Conservation (phyloP, 768 basidiomycete genomes). For the Termitomyces titanicus region DNA sequence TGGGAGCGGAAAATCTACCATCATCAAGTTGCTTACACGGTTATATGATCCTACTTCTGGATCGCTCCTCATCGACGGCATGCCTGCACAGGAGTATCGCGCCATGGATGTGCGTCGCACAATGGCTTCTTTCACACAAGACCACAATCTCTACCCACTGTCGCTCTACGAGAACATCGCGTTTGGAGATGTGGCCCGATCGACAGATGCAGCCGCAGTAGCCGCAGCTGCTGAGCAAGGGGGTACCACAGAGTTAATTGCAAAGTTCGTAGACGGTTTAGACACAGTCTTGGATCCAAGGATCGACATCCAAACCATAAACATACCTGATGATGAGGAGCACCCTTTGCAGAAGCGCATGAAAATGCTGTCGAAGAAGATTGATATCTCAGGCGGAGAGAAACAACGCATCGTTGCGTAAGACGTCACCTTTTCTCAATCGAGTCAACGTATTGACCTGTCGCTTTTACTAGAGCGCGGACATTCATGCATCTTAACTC, state of each 20-base stretch:
- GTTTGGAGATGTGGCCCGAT: constrained; percentile 18
- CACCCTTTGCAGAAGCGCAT: constrained; percentile 16
- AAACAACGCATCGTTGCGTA: constrained; percentile 26
- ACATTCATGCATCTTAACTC: constrained; percentile 29
- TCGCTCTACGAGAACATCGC: constrained; percentile 41
- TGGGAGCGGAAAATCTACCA: constrained; percentile 52
- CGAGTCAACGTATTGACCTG: not conserved
- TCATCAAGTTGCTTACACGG: constrained; percentile 47
- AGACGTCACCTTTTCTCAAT: not conserved
- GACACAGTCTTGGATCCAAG: constrained; percentile 18
- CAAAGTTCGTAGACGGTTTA: constrained; percentile 13
- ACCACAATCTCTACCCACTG: constrained; percentile 45
- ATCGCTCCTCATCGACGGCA: constrained; percentile 39
- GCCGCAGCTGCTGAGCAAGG: constrained; percentile 27
- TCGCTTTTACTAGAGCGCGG: constrained; percentile 16
- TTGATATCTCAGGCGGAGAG: constrained; percentile 23
- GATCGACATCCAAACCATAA: not conserved
- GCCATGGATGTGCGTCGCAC: constrained; percentile 37
- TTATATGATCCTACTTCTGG: constrained; percentile 45
- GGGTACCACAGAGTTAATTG: constrained; percentile 20
- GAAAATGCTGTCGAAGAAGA: constrained; percentile 14
- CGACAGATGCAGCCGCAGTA: constrained; percentile 18
- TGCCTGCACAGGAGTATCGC: constrained; percentile 33
- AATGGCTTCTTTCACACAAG: constrained; percentile 47
- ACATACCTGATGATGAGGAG: constrained; percentile 13